Conservation (phyloP, 257 asterid species). For the Coffea eugenioides region DNA sequence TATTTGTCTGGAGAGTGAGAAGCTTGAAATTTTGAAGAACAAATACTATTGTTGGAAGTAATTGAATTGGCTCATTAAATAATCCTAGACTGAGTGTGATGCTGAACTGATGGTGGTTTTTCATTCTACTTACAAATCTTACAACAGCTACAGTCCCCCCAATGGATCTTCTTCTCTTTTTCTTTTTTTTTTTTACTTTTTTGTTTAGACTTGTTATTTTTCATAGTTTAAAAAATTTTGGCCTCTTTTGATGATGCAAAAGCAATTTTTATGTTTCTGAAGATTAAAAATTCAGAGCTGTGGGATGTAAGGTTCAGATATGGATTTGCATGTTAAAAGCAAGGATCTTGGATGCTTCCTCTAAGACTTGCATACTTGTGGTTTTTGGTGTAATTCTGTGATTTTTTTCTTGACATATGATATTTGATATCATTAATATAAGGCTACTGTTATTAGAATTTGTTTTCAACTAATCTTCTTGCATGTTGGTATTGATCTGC, state of each 20-base stretch:
- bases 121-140: no score
- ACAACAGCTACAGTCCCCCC: neutral
- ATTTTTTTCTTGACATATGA: neutral
- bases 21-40: no score
- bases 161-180: neutral
- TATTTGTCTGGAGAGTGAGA: no score
- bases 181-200: neutral
- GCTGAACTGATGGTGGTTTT: no score
- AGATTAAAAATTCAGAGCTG: neutral
- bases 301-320: neutral
- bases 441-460: neutral
- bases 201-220: neutral
- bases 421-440: neutral
- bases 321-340: neutral
- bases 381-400: neutral
- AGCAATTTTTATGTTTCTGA: no score
- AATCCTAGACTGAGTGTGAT: no score
- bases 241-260: neutral
- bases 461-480: neutral
- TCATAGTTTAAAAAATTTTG: neutral
- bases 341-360: neutral
- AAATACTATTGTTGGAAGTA: neutral
- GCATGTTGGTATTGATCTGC: conserved; percentile 12
- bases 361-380: neutral
- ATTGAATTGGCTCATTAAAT: neutral